Conservation (phyloP, 2,329 filamentous ascomycete species). For the Fusarium tuaranense region DNA sequence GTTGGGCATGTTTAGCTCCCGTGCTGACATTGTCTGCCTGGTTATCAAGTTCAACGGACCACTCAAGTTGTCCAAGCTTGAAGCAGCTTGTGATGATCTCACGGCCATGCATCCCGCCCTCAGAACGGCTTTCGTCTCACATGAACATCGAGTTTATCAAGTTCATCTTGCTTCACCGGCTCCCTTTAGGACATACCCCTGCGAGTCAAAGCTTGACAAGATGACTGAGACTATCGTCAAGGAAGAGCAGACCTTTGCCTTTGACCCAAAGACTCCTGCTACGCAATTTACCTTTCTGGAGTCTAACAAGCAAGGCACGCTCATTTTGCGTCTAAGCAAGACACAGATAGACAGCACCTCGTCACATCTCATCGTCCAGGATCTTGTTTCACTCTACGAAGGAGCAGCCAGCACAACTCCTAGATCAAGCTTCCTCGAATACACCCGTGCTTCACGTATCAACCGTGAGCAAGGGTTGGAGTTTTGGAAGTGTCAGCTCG, state of each 20-base stretch:
- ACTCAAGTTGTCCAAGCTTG: slow-evolving; percentile 56
- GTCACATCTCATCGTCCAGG: slow-evolving; percentile 59
- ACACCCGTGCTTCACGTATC: slow-evolving; percentile 55
- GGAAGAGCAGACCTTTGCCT: slow-evolving; percentile 54
- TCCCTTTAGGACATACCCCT: slow-evolving; percentile 58
- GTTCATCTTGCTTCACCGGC: slow-evolving; percentile 58
- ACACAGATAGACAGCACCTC: slow-evolving; percentile 63
- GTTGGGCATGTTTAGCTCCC: slow-evolving; percentile 56
- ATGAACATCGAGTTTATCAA: slow-evolving; percentile 61
- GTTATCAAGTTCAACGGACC: slow-evolving; percentile 60
- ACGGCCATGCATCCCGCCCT: slow-evolving; percentile 62
- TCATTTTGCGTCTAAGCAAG: slow-evolving; percentile 61
- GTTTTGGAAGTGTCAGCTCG: slow-evolving; percentile 60
- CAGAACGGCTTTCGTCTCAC: slow-evolving; percentile 64
- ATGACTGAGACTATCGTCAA: slow-evolving; percentile 56
- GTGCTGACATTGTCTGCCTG: slow-evolving; percentile 61
- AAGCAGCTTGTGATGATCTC: slow-evolving; percentile 60
- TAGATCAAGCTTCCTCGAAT: slow-evolving; percentile 61
- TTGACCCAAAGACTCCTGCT: slow-evolving; percentile 57
- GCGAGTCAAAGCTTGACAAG: slow-evolving; percentile 53
- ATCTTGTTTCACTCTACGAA: slow-evolving; percentile 61
- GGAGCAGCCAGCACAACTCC: slow-evolving; percentile 47
- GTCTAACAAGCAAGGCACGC: slow-evolving; percentile 58
- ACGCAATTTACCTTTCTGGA: slow-evolving; percentile 65
- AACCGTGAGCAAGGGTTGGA: slow-evolving; percentile 54